phyloP scores from a whole-genome alignment of 73 alveolate genomes.

The Uronychia setigera region DNA sequence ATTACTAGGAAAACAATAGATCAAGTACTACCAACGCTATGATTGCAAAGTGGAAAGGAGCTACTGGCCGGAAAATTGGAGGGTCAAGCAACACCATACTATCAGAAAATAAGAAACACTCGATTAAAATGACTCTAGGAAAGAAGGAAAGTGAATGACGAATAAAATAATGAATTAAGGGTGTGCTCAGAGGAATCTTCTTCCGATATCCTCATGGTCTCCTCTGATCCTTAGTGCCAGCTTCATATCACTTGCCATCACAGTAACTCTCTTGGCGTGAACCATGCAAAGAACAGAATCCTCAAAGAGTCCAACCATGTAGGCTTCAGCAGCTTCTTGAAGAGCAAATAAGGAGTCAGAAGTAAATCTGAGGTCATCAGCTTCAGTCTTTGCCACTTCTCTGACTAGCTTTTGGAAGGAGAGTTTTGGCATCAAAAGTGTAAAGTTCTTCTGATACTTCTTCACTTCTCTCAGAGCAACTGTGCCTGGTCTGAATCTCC shows the following conservation, averaged over 20 bases:
- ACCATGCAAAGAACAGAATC: slow-evolving; percentile 78
- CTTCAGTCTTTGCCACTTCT: background rate
- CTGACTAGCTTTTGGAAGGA: slow-evolving; percentile 86
- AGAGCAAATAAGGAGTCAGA: background rate
- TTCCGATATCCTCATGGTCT: no score
- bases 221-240: no score
- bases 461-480: slow-evolving; percentile 93
- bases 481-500: slow-evolving; percentile 96
- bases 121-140: no score
- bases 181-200: no score
- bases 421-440: slow-evolving; percentile 76
- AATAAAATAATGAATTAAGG: no score
- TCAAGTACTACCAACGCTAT: no score
- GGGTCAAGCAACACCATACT: no score
- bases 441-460: slow-evolving; percentile 87
- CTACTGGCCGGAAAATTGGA: no score
- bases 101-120: no score
- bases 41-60: no score
- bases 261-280: slow-evolving; percentile 78
- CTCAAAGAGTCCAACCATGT: slow-evolving; percentile 70
- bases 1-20: no score
- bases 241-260: slow-evolving; percentile 70
- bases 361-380: background rate
- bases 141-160: no score
- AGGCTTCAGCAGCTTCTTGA: slow-evolving; percentile 49